These are phyloP conservation scores for Penicillium parvum DNA, from an alignment of 495 filamentous ascomycete species.

Conservation along the genomic window DNA sequence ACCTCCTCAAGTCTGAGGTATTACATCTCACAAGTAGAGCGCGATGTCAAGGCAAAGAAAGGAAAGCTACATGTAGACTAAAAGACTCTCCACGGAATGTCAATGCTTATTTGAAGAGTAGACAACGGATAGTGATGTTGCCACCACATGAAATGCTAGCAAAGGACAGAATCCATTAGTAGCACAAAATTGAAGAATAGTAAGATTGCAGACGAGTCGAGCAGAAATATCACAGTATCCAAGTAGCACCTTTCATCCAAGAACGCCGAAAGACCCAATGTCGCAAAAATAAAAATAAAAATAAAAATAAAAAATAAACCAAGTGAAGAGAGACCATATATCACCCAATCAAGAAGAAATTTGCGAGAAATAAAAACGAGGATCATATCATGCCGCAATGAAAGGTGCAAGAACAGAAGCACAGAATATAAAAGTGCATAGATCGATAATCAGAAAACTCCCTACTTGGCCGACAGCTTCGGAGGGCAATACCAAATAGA, in stretches of 20 bases:
- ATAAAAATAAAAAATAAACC: too few relatives aligned
- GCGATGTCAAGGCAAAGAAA: too few relatives aligned
- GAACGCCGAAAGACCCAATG: conserved; percentile 15
- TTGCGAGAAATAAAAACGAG: conserved; percentile 1
- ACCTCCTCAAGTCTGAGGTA: too few relatives aligned
- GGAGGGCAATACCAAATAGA: conserved; percentile 9
- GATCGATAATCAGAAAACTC: conserved; percentile 3
- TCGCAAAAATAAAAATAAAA: too few relatives aligned
- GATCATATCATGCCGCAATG: conserved; percentile 14
- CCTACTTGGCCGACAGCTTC: conserved; percentile 5
- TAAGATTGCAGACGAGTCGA: too few relatives aligned
- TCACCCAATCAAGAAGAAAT: conserved; percentile 11
- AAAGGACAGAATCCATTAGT: neutral
- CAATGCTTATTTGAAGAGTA: conserved; percentile 4
- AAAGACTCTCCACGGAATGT: neutral
- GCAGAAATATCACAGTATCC: conserved; percentile 8
- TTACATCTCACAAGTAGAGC: too few relatives aligned
- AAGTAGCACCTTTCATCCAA: conserved; percentile 9
- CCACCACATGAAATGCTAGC: conserved; percentile 5
- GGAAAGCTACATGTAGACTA: neutral
- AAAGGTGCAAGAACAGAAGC: conserved; percentile 1
- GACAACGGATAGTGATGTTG: neutral
- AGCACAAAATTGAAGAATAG: too few relatives aligned
- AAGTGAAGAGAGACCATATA: conserved; percentile 10
- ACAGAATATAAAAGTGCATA: neutral